phyloP scores from a whole-genome alignment of 805 yeast genomes.

The Myxozyma monticola region DNA sequence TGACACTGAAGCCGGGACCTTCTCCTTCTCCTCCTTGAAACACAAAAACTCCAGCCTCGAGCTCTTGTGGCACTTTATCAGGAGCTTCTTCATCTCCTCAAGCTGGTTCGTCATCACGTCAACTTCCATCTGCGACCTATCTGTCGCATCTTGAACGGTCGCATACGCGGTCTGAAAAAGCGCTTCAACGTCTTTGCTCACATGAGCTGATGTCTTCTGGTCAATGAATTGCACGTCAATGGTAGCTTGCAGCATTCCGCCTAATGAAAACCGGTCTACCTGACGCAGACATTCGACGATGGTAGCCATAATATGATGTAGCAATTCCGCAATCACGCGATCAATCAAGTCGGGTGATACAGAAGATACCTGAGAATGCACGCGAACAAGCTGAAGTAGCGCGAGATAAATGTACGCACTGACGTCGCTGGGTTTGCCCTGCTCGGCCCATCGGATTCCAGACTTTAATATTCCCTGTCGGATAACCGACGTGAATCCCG shows the following conservation, averaged over 20 bases:
- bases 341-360: constrained; percentile 50
- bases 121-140: constrained; percentile 15
- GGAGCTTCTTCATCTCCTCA: constrained; percentile 27
- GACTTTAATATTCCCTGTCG: constrained; percentile 42
- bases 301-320: constrained; percentile 43
- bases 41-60: constrained; percentile 27
- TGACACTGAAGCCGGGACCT: not conserved
- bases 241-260: constrained; percentile 52
- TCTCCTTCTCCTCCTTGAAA: constrained; percentile 18
- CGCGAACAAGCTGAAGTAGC: constrained; percentile 50
- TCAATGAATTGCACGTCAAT: constrained; percentile 55
- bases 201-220: constrained; percentile 25
- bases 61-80: constrained; percentile 19
- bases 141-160: constrained; percentile 29
- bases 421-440: constrained; percentile 40
- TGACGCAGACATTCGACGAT: constrained; percentile 46
- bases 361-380: constrained; percentile 52
- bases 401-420: constrained; percentile 52
- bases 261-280: constrained; percentile 48
- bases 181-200: constrained; percentile 20
- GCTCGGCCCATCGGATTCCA: constrained; percentile 47
- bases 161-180: constrained; percentile 22
- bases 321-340: constrained; percentile 49
- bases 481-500: constrained; percentile 44
- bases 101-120: constrained; percentile 24